A percentile compares a stretch with the other conserved stretches of the same genome.
Evolutionary conservation across 345 rosid genomes (phyloP).

Genomic region (Laguncularia racemosa): DNA sequence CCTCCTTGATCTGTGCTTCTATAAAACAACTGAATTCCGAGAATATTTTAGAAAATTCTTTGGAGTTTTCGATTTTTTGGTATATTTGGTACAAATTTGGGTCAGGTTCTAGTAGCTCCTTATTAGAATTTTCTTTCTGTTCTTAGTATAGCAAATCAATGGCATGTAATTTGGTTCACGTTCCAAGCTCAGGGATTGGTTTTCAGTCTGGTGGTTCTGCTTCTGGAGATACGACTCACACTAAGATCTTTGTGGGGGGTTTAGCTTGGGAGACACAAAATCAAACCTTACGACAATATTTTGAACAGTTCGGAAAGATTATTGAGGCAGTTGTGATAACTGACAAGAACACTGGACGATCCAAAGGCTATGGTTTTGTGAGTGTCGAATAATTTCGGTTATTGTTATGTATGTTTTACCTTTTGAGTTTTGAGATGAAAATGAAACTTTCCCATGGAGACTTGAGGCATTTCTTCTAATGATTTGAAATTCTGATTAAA

Average conservation of each 20-base stretch:
- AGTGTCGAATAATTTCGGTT: constrained; percentile 42
- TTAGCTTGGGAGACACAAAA: constrained; percentile 95
- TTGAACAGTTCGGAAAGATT: constrained; percentile 84
- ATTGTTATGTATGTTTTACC: constrained; percentile 3
- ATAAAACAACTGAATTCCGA: too few species aligned
- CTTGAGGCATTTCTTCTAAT: too few species aligned
- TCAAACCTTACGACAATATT: constrained; percentile 74
- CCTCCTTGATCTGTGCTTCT: not conserved
- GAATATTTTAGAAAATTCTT: too few species aligned
- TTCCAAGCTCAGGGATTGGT: constrained; percentile 38
- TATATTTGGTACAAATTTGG: too few species aligned
- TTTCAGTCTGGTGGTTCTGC: constrained; percentile 68
- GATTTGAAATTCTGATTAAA: too few species aligned
- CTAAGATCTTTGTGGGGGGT: constrained; percentile 87
- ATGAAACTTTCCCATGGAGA: too few species aligned
- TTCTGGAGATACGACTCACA: constrained; percentile 81
- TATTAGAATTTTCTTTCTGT: too few species aligned
- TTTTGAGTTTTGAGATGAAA: not conserved
- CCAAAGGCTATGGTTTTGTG: constrained; percentile 99
- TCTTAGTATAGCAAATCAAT: too few species aligned
- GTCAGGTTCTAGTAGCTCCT: too few species aligned
- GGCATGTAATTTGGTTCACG: constrained; percentile 43
- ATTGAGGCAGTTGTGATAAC: constrained; percentile 92
- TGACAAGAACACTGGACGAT: constrained; percentile 91
- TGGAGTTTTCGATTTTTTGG: too few species aligned